Evolutionary conservation across 257 asterid genomes (phyloP).

Genomic region (Coffea canephora): DNA sequence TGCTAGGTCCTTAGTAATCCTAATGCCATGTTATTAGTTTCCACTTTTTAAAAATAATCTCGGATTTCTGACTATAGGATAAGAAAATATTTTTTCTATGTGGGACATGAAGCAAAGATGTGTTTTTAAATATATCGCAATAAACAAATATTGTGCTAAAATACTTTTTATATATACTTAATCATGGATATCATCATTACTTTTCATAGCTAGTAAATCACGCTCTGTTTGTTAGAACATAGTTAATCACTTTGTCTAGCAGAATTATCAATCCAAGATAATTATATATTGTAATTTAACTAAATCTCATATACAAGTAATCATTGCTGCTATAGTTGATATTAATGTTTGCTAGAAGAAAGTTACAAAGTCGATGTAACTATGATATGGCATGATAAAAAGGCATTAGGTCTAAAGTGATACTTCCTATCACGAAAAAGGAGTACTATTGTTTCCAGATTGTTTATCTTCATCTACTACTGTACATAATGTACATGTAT

Average conservation of each 20-base stretch:
- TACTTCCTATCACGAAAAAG: too few species aligned
- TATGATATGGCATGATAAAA: background rate
- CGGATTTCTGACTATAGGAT: background rate
- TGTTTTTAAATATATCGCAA: too few species aligned
- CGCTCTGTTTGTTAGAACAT: background rate
- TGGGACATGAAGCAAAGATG: background rate
- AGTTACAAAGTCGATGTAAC: background rate
- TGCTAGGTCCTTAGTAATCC: background rate
- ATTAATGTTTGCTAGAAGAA: background rate
- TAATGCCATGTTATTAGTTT: background rate
- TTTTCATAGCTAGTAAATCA: background rate
- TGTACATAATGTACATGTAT: too few species aligned
- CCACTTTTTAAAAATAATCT: background rate
- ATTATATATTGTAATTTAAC: too few species aligned
- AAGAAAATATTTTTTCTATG: background rate
- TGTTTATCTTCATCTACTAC: too few species aligned
- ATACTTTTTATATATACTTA: background rate
- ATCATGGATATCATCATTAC: too few species aligned
- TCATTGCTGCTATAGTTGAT: background rate
- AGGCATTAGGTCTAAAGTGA: background rate
- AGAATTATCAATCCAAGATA: background rate
- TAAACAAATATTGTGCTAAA: too few species aligned
- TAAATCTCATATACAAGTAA: too few species aligned
- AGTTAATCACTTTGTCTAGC: background rate
- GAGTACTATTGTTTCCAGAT: too few species aligned